Base-by-base conservation (phyloP, 179 eudicot genomes). In the Corrigiola litoralis region DNA sequence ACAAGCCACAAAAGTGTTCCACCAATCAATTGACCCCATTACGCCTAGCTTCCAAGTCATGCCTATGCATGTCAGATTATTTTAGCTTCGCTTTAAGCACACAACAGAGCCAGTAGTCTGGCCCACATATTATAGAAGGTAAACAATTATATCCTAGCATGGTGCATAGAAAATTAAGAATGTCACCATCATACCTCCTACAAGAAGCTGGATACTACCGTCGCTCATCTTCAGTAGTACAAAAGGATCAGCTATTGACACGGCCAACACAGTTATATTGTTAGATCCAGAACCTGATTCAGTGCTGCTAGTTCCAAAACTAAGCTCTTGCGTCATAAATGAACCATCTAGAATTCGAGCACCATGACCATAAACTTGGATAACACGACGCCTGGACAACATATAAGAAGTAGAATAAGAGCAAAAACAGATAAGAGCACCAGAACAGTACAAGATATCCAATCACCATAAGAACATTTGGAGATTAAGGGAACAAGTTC, bases 301-400 rank as follows among this genome's bases (percentile, higher is more conserved):
- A 53, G 80, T 71, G 58, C 74, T 80, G 44, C 82, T 60, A 68
- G 85, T 58, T 75, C 84, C 84, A 67, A 95, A 82, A 75, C 64
- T 85, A 66, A 88, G 64, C 41, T 91, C 96, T 77, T 95, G 97
- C 40, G 96, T 91, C 97, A 88, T 91, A 75, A 72, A 91, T 59
- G 92, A 79, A 68, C 99, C 99, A 79, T 95, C 97, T 63, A 95
- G 85, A 68, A 95, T 79, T 49, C 97, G 89, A 78, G 99, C 99
- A 71, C 99, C 99, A 70, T 75, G 79, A 74, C 91, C 94, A 78
- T 73, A 90, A 68, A 94, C 86, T 80, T 94, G 99, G 62, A 94
- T 82, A 46, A 94, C 99, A 76, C 96, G 87, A 34, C 96, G 89
- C 86, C 99, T 94, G 77, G 32, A 69, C 28, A 60, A 9, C 3